Evolutionary conservation across 2,329 filamentous ascomycete genomes (phyloP).

Genomic region (Diaporthe sp.): DNA sequence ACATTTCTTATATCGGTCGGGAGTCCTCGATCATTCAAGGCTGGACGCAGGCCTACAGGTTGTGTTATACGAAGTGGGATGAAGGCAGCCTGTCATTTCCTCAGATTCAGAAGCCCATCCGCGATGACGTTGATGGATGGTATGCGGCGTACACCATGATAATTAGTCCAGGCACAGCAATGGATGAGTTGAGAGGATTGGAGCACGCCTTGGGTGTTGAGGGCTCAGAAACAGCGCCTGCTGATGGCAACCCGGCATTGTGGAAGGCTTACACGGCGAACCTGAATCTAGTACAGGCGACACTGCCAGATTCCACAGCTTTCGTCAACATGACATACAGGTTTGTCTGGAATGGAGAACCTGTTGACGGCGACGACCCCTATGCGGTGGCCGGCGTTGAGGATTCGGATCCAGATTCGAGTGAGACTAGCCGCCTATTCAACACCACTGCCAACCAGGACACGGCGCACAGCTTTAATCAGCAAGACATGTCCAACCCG

Average conservation of each 20-base stretch:
- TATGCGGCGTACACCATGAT: conserved; percentile 6
- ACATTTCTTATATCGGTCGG: not conserved
- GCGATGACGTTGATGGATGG: conserved; percentile 30
- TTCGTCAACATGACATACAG: not conserved
- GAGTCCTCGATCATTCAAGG: not conserved
- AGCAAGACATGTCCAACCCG: not conserved
- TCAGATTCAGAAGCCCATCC: conserved; percentile 6
- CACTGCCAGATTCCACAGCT: not conserved
- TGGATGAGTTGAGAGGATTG: conserved; percentile 5
- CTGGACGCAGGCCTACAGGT: conserved; percentile 20
- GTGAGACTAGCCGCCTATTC: not conserved
- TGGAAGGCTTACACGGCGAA: conserved; percentile 17
- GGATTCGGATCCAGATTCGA: not conserved
- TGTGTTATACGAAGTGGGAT: conserved; percentile 25
- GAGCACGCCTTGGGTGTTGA: conserved; percentile 20
- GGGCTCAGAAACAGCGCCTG: conserved; percentile 12
- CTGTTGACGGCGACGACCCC: not conserved
- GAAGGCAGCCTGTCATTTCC: not conserved
- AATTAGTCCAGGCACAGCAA: not conserved
- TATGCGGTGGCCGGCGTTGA: not conserved
- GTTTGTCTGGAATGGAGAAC: conserved; percentile 17
- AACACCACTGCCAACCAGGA: not conserved
- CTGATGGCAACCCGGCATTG: not conserved
- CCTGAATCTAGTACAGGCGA: conserved; percentile 23
- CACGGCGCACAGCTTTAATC: not conserved